Evolutionary conservation across 345 rosid species (phyloP).

Genomic region (Sonneratia caseolaris): DNA sequence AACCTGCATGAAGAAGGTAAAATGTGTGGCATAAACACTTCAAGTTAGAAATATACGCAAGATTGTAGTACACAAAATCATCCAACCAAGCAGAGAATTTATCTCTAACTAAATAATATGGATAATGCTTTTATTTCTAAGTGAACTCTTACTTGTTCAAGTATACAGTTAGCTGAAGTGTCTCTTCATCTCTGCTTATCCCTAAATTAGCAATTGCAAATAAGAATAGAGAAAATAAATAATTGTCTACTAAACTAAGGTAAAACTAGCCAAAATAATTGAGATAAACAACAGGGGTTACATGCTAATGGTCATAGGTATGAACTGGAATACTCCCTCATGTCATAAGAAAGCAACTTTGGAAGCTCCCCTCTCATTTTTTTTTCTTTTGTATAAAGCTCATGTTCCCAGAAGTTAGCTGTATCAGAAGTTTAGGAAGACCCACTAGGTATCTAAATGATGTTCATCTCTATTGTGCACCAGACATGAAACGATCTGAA

Average conservation of each 20-base stretch:
- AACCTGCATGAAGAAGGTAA: constrained; percentile 34
- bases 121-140: not conserved
- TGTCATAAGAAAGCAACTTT: not conserved
- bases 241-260: not conserved
- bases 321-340: not conserved
- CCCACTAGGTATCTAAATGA: constrained; percentile 7
- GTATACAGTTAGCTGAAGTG: constrained; percentile 74
- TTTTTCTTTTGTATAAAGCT: not conserved
- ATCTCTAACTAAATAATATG: not conserved
- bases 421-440: not conserved
- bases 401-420: not conserved
- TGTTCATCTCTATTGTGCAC: no score
- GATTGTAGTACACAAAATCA: not conserved
- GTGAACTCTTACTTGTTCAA: constrained; percentile 64
- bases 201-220: constrained; percentile 25
- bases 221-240: not conserved
- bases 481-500: not conserved
- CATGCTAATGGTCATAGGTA: not conserved
- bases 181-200: constrained; percentile 66
- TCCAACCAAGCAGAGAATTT: not conserved
- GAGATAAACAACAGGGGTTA: not conserved
- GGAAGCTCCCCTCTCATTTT: not conserved
- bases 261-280: not conserved
- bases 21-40: not conserved
- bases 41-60: not conserved